Conservation (phyloP, 2,329 filamentous ascomycete species). For the Botrytis medusae region DNA sequence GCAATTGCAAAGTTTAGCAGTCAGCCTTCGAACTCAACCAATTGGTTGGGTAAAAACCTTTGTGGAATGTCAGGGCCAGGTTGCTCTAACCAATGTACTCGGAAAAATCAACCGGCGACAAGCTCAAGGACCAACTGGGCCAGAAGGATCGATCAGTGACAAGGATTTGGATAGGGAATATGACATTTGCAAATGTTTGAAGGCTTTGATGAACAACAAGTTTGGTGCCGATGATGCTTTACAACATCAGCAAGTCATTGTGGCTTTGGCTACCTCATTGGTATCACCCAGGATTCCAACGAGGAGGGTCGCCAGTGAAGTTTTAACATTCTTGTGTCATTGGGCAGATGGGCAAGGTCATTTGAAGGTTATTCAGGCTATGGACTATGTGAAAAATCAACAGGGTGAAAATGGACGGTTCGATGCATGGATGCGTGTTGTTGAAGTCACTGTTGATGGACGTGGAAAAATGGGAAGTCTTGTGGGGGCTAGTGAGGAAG, state of each 20-base stretch:
- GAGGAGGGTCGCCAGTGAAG: conserved; percentile 91
- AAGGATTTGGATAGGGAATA: conserved; percentile 76
- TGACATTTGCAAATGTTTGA: conserved; percentile 96
- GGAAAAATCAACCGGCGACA: conserved; percentile 89
- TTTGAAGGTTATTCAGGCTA: conserved; percentile 86
- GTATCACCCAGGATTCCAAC: conserved; percentile 88
- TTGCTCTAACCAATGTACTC: conserved; percentile 90
- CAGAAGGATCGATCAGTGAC: conserved; percentile 55
- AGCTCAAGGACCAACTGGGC: conserved; percentile 62
- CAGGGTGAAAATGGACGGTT: conserved; percentile 93
- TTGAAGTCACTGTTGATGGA: conserved; percentile 94
- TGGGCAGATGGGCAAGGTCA: conserved; percentile 90
- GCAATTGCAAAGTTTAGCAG: conserved; percentile 87
- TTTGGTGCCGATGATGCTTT: conserved; percentile 96
- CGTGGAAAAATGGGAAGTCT: conserved; percentile 98
- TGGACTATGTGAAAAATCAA: conserved; percentile 86
- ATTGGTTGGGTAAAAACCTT: conserved; percentile 97
- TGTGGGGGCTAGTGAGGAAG: conserved; percentile 93
- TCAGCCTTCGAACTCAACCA: conserved; percentile 92
- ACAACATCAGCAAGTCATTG: conserved; percentile 82
- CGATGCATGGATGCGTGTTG: conserved; percentile 97
- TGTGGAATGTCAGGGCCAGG: conserved; percentile 94
- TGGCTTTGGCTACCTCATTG: conserved; percentile 81
- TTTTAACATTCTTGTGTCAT: conserved; percentile 92
- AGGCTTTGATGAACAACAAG: conserved; percentile 98